These are phyloP conservation scores for Ogataea saltuana DNA, from an alignment of 805 yeast species.

Conservation along the genomic window DNA sequence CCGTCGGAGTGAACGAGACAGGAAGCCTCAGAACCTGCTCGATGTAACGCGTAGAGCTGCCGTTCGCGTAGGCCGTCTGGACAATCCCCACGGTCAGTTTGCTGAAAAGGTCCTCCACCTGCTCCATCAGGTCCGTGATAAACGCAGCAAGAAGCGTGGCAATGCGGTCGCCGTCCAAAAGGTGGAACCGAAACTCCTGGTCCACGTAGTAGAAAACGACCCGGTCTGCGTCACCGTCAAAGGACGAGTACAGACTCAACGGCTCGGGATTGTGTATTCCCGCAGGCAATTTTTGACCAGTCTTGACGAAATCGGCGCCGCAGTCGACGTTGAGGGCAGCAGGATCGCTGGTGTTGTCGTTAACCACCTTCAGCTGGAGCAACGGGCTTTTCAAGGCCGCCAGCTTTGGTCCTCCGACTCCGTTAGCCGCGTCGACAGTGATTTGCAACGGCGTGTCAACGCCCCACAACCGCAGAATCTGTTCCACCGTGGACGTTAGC, in stretches of 20 bases:
- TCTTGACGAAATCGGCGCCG: constrained; percentile 96
- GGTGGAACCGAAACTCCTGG: constrained; percentile 41
- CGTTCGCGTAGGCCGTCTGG: constrained; percentile 98
- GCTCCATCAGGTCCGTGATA: constrained; percentile 48
- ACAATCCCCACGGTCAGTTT: constrained; percentile 66
- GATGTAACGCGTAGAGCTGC: constrained; percentile 78
- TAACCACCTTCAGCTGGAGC: constrained; percentile 48
- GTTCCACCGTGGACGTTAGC: constrained; percentile 52
- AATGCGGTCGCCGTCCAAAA: constrained; percentile 92
- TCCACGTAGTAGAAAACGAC: constrained; percentile 73
- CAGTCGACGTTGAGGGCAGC: constrained; percentile 68
- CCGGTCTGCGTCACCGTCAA: constrained; percentile 98
- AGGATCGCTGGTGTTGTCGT: constrained; percentile 56
- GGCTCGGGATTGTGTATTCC: constrained; percentile 47
- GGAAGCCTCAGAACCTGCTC: constrained; percentile 64
- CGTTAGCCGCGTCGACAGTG: constrained; percentile 90
- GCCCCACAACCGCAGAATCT: constrained; percentile 38
- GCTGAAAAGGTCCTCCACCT: constrained; percentile 36
- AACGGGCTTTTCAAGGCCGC: constrained; percentile 42
- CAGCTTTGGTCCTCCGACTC: constrained; percentile 88
- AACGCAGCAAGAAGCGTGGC: constrained; percentile 80
- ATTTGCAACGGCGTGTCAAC: constrained; percentile 37
- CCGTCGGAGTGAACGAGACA: constrained; percentile 88
- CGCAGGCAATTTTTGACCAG: constrained; percentile 75
- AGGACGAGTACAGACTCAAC: constrained; percentile 67